phyloP scores from a whole-genome alignment of 352 stramenopile genomes.

The Pythium grandisporangium region DNA sequence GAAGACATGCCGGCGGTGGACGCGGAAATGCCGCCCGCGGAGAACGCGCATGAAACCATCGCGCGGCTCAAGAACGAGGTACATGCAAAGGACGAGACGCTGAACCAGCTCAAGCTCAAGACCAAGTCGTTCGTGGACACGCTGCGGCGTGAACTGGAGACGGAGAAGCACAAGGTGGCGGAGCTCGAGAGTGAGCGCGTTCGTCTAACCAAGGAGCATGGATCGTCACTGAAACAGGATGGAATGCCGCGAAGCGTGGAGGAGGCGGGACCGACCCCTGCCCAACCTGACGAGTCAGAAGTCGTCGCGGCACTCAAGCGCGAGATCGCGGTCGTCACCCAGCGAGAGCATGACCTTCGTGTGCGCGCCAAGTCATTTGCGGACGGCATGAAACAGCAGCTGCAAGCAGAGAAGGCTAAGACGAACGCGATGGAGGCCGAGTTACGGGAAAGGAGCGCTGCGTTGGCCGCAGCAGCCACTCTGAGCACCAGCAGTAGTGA shows the following conservation, averaged over 20 bases:
- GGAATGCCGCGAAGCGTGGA: too few species aligned
- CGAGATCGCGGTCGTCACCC: constrained; percentile 16
- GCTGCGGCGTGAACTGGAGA: constrained; percentile 48
- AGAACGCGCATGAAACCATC: constrained; percentile 34
- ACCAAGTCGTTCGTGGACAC: constrained; percentile 80
- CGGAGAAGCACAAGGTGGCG: constrained; percentile 57
- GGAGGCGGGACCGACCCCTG: too few species aligned
- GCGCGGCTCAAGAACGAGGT: constrained; percentile 46
- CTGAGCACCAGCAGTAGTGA: too few species aligned
- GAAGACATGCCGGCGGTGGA: too few species aligned
- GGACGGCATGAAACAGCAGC: constrained; percentile 53
- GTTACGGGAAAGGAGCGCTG: constrained; percentile 29
- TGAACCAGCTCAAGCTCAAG: constrained; percentile 78
- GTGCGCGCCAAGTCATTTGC: constrained; percentile 57
- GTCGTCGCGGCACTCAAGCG: constrained; percentile 29
- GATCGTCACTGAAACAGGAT: background rate
- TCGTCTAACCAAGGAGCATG: constrained; percentile 11
- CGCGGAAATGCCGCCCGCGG: too few species aligned
- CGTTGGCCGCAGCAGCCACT: constrained; percentile 12
- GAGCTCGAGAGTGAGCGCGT: constrained; percentile 48
- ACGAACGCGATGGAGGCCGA: constrained; percentile 32
- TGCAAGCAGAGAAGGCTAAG: constrained; percentile 56
- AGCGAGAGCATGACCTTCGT: constrained; percentile 59
- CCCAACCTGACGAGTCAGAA: too few species aligned
- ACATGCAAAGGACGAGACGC: constrained; percentile 64